A percentile compares a stretch with the other conserved stretches of the same genome.
Conservation (phyloP, 75 land plant genomes). For the Selaginella tamariscina region DNA sequence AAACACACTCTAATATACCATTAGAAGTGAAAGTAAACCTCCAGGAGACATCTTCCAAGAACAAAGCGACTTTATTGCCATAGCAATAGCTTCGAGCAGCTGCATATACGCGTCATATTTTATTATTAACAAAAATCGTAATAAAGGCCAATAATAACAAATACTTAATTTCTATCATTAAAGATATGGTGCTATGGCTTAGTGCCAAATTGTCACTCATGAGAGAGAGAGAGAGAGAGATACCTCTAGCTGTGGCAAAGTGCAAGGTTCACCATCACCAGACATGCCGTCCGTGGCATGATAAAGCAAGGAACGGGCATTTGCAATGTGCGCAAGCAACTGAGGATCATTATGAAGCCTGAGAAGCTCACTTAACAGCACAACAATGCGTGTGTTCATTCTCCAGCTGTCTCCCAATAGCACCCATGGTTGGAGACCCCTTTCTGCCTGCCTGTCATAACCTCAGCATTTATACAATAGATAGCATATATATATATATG, state of each 20-base stretch:
- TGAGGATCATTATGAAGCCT: constrained; percentile 55
- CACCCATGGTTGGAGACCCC: constrained; percentile 77
- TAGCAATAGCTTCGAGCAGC: constrained; percentile 18
- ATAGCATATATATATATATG: background rate
- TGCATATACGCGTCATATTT: background rate
- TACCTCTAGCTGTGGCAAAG: constrained; percentile 85
- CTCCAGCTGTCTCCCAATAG: constrained; percentile 57
- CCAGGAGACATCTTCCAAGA: background rate
- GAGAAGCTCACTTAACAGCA: constrained; percentile 62
- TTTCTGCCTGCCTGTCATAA: constrained; percentile 53
- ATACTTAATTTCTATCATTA: background rate
- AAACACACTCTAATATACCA: background rate
- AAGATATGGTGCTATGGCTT: too few relatives aligned
- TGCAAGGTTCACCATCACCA: constrained; percentile 84
- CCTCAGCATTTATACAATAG: background rate
- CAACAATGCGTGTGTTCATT: constrained; percentile 70
- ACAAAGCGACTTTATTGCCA: background rate
- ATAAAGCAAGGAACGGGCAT: constrained; percentile 53
- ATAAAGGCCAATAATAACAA: background rate
- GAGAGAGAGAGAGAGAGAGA: background rate
- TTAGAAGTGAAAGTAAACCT: constrained; percentile 11
- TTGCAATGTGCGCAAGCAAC: constrained; percentile 50
- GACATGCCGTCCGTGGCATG: constrained; percentile 88
- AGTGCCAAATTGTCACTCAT: background rate
- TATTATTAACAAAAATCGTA: background rate